Conservation (phyloP, 768 basidiomycete genomes). For the Tremella fuciformis region DNA sequence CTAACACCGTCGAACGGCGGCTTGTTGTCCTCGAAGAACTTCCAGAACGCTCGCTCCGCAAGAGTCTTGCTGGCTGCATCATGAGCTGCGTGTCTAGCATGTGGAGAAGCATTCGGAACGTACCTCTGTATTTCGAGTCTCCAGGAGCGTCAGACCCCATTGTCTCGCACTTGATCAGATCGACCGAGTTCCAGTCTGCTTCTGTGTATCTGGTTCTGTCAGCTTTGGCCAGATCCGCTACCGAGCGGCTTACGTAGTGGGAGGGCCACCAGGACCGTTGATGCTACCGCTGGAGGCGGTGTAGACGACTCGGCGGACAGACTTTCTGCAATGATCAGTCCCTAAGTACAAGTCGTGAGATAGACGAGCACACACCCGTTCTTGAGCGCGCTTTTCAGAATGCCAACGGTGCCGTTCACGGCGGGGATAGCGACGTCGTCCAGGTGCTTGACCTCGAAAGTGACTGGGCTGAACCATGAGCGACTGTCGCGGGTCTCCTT, state of each 20-base stretch:
- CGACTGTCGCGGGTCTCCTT: neutral
- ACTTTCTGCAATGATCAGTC: too few relatives aligned
- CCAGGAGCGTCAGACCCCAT: conserved; percentile 26
- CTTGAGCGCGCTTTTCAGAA: conserved; percentile 62
- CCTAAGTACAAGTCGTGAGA: too few relatives aligned
- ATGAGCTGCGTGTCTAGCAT: conserved; percentile 7
- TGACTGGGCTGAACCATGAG: conserved; percentile 23
- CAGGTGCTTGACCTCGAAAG: conserved; percentile 28
- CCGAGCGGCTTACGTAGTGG: conserved; percentile 2
- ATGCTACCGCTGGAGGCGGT: conserved; percentile 51
- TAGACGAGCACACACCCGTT: conserved; percentile 52
- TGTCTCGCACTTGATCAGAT: conserved; percentile 19
- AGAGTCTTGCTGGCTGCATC: conserved; percentile 41
- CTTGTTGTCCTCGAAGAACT: conserved; percentile 46
- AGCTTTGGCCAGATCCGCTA: neutral
- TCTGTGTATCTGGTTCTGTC: conserved; percentile 18
- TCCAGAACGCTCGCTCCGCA: conserved; percentile 45
- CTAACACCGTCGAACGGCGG: conserved; percentile 45
- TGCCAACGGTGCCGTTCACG: conserved; percentile 63
- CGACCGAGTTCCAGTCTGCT: conserved; percentile 38
- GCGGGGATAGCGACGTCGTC: conserved; percentile 64
- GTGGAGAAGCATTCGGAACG: neutral
- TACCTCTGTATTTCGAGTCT: conserved; percentile 36
- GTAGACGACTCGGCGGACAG: too few relatives aligned
- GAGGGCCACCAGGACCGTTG: conserved; percentile 10